These are phyloP conservation scores for Stemphylium lycopersici DNA, from an alignment of 2,329 filamentous ascomycete species.

Conservation along the genomic window DNA sequence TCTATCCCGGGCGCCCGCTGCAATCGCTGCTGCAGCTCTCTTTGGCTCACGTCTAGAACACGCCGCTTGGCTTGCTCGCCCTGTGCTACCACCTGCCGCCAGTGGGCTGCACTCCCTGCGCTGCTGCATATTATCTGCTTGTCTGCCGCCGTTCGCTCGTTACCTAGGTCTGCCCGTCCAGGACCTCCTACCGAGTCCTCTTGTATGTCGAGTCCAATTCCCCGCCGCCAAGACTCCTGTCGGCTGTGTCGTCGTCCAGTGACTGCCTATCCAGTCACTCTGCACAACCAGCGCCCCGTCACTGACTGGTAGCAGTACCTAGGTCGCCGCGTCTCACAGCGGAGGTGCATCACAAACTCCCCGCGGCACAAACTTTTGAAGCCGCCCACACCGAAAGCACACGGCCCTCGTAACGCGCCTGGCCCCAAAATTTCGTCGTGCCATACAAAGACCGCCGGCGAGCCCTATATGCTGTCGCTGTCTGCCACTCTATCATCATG, in stretches of 20 bases:
- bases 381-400: conserved; percentile 18
- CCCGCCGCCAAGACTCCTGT: conserved; percentile 22
- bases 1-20: conserved; percentile 26
- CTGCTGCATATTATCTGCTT: conserved; percentile 45
- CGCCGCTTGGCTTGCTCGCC: conserved; percentile 34
- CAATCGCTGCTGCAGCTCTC: conserved; percentile 37
- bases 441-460: conserved; percentile 5
- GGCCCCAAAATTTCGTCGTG: conserved; percentile 10
- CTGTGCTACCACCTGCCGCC: conserved; percentile 26
- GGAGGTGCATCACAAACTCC: conserved; percentile 27
- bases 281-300: not conserved
- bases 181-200: conserved; percentile 31
- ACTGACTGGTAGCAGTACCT: conserved; percentile 32
- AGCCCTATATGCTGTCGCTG: conserved; percentile 44
- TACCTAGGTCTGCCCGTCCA: conserved; percentile 41
- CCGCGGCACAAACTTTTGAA: conserved; percentile 22
- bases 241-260: conserved; percentile 1
- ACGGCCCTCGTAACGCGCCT: conserved; percentile 13
- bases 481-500: conserved; percentile 58
- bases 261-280: conserved; percentile 10
- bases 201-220: conserved; percentile 28
- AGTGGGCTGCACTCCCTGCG: conserved; percentile 39
- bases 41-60: conserved; percentile 31
- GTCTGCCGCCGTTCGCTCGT: conserved; percentile 30
- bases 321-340: conserved; percentile 30